Evolutionary conservation across 768 basidiomycete genomes (phyloP).

Genomic region (Auriscalpium microsporum): DNA sequence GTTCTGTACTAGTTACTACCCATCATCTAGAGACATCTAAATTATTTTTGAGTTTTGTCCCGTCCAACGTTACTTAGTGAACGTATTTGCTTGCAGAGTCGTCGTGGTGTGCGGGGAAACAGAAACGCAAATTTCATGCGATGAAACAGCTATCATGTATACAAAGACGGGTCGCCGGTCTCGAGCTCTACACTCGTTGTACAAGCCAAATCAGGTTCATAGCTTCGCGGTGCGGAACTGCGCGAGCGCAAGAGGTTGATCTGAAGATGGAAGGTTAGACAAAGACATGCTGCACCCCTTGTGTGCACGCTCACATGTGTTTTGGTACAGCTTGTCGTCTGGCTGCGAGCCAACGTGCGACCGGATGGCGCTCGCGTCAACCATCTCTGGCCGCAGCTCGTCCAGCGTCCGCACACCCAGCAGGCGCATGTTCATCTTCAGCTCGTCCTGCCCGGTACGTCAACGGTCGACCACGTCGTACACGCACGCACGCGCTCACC

Average conservation of each 20-base stretch:
- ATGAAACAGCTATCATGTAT: background rate
- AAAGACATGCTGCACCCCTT: background rate
- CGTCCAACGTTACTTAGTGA: too few species aligned
- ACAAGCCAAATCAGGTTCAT: background rate
- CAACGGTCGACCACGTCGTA: background rate
- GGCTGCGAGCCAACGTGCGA: slow-evolving; percentile 59
- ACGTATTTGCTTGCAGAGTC: too few species aligned
- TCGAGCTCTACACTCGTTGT: background rate
- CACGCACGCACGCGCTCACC: slow-evolving; percentile 31
- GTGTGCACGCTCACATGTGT: slow-evolving; percentile 54
- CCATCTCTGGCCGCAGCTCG: slow-evolving; percentile 81
- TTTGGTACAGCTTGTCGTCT: slow-evolving; percentile 59
- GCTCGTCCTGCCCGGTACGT: slow-evolving; percentile 61
- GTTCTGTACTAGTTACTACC: too few species aligned
- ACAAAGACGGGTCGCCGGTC: background rate
- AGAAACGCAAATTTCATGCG: background rate
- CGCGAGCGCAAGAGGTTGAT: slow-evolving; percentile 15
- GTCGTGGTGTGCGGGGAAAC: too few species aligned
- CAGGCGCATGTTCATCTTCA: slow-evolving; percentile 93
- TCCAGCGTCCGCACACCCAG: slow-evolving; percentile 73
- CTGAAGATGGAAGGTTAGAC: background rate
- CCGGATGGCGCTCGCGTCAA: slow-evolving; percentile 64
- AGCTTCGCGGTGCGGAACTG: slow-evolving; percentile 17
- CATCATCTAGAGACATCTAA: too few species aligned
- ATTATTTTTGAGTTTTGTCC: too few species aligned